Conservation (phyloP, 352 stramenopile genomes). For the Phytophthora citrophthora region DNA sequence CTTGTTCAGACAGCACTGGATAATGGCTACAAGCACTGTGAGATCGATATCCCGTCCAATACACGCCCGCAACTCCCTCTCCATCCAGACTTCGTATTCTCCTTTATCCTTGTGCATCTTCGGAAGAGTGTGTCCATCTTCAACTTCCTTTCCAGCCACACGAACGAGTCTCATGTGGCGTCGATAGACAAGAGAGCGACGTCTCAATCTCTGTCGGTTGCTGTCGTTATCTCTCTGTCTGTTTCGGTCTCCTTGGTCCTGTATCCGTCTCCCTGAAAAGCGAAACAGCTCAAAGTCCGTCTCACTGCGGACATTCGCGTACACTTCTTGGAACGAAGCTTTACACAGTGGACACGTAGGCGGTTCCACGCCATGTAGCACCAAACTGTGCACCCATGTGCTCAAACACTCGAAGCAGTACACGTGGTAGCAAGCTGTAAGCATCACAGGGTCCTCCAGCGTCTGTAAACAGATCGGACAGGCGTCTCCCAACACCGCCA, state of each 20-base stretch:
- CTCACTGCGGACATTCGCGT: slow-evolving; percentile 71
- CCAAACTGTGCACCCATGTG: slow-evolving; percentile 64
- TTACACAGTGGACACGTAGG: slow-evolving; percentile 80
- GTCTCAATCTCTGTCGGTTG: slow-evolving; percentile 26
- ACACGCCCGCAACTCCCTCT: slow-evolving; percentile 70
- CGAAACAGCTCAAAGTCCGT: slow-evolving; percentile 61
- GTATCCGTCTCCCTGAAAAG: slow-evolving; percentile 42
- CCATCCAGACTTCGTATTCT: slow-evolving; percentile 66
- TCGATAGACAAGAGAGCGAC: slow-evolving; percentile 67
- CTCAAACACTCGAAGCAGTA: slow-evolving; percentile 77
- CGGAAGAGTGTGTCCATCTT: slow-evolving; percentile 16
- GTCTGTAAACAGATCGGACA: slow-evolving; percentile 77
- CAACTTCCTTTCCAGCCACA: slow-evolving; percentile 48
- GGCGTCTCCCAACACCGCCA: slow-evolving; percentile 70
- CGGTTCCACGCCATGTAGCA: slow-evolving; percentile 55
- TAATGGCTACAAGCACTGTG: slow-evolving; percentile 68
- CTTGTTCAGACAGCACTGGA: slow-evolving; percentile 68
- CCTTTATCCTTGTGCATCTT: slow-evolving; percentile 59
- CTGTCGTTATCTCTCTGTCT: slow-evolving; percentile 11
- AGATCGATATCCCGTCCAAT: slow-evolving; percentile 72
- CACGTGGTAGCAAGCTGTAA: slow-evolving; percentile 69
- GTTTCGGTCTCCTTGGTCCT: slow-evolving; percentile 10
- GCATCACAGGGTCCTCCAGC: slow-evolving; percentile 63
- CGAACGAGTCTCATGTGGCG: slow-evolving; percentile 53
- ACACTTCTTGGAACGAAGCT: slow-evolving; percentile 55